Evolutionary conservation across 345 rosid species (phyloP).

Genomic region (Psidium guajava): DNA sequence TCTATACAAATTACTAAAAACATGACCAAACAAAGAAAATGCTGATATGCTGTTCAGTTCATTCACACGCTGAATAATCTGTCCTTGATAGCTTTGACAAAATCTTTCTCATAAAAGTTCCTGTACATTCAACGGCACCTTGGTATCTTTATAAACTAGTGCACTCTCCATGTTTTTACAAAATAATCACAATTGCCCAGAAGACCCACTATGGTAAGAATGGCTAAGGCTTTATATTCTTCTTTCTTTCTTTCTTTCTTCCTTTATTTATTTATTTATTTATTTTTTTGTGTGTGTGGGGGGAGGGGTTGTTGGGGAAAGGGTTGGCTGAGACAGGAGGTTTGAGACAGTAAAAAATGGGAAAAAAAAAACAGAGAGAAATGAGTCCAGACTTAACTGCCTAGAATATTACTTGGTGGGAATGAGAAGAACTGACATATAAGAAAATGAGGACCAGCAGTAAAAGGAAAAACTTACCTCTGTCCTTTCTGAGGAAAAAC

Average conservation of each 20-base stretch:
- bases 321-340: background rate
- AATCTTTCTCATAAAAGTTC: background rate
- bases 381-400: constrained; percentile 24
- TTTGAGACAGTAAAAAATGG: constrained; percentile 2
- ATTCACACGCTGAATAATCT: background rate
- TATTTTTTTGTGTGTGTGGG: too few species aligned
- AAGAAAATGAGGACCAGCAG: constrained; percentile 14
- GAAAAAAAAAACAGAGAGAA: constrained; percentile 13
- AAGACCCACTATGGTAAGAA: background rate
- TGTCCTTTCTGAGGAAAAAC: constrained; percentile 63
- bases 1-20: background rate
- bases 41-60: background rate
- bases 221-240: background rate
- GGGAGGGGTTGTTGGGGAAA: background rate
- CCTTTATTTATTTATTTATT: too few species aligned
- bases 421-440: background rate
- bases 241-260: too few species aligned
- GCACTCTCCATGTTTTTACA: background rate
- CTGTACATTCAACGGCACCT: background rate
- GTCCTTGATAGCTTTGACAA: background rate
- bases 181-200: background rate
- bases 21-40: background rate
- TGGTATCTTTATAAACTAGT: background rate
- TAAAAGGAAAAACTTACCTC: constrained; percentile 17
- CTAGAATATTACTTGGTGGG: constrained; percentile 6